Evolutionary conservation across 306 rosid species (phyloP).

Genomic region (Nissolia schottii): DNA sequence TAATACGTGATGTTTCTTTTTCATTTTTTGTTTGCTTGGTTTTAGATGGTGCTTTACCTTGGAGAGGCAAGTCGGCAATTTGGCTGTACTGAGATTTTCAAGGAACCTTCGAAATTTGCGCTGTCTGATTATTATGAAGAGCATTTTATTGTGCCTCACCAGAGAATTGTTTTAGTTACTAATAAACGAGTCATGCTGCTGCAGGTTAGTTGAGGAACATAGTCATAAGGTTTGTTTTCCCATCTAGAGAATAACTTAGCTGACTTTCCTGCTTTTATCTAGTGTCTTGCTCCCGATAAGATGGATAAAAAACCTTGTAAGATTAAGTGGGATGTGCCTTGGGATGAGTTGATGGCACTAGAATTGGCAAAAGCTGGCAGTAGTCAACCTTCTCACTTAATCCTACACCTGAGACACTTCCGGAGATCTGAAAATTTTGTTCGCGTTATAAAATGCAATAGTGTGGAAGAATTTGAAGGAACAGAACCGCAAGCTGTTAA

Average conservation of each 20-base stretch:
- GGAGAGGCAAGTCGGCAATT: slow-evolving; percentile 90
- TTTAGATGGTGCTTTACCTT: slow-evolving; percentile 88
- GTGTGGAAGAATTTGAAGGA: slow-evolving; percentile 55
- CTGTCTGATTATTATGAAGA: slow-evolving; percentile 89
- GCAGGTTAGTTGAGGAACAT: slow-evolving; percentile 59
- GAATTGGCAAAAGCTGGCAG: slow-evolving; percentile 83
- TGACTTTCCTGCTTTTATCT: slow-evolving; percentile 28
- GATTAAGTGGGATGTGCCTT: slow-evolving; percentile 90
- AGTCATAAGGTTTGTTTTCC: slow-evolving; percentile 10
- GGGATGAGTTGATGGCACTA: slow-evolving; percentile 91
- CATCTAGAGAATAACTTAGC: slow-evolving; percentile 28
- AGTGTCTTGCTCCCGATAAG: slow-evolving; percentile 83
- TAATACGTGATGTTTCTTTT: background rate
- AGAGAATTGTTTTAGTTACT: slow-evolving; percentile 79
- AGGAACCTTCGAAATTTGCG: slow-evolving; percentile 94
- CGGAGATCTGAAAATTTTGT: slow-evolving; percentile 80
- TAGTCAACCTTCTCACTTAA: slow-evolving; percentile 76
- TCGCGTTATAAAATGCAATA: slow-evolving; percentile 62
- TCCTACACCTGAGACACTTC: slow-evolving; percentile 84
- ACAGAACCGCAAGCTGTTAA: slow-evolving; percentile 76
- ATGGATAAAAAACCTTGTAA: slow-evolving; percentile 91
- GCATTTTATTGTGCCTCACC: slow-evolving; percentile 70
- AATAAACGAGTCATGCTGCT: slow-evolving; percentile 85
- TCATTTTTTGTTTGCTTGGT: slow-evolving; percentile 6
- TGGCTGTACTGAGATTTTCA: slow-evolving; percentile 92